Conservation (phyloP, 495 filamentous ascomycete species). For the Hyaloscypha finlandica region DNA sequence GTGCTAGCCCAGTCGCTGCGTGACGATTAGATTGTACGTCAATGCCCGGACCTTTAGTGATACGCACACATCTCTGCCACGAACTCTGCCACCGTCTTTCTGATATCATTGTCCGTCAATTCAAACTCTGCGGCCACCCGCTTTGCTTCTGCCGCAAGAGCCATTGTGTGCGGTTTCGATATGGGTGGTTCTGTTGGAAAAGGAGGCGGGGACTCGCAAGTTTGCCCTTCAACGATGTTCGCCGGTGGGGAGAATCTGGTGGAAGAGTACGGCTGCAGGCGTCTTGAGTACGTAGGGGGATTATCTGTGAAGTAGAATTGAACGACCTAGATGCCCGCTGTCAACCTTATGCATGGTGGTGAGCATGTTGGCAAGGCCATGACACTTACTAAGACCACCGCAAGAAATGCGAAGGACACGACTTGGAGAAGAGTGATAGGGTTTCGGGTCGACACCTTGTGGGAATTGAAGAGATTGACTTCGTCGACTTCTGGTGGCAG, state of each 20-base stretch:
- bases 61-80: constrained; percentile 76
- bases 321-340: constrained; percentile 20
- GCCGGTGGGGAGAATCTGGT: constrained; percentile 45
- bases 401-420: constrained; percentile 44
- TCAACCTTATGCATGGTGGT: constrained; percentile 1
- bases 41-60: not conserved
- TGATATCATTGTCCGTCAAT: constrained; percentile 75
- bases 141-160: constrained; percentile 72
- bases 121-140: constrained; percentile 84
- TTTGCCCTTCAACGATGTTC: constrained; percentile 36
- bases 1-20: constrained; percentile 75
- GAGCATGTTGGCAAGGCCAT: not conserved
- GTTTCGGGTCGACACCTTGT: constrained; percentile 30
- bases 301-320: constrained; percentile 29
- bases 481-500: constrained; percentile 14
- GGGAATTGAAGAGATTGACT: constrained; percentile 14
- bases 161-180: constrained; percentile 51
- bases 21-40: constrained; percentile 11
- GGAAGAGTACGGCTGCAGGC: constrained; percentile 13
- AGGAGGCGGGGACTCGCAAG: constrained; percentile 49
- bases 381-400: constrained; percentile 49
- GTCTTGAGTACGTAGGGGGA: constrained; percentile 15
- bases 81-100: constrained; percentile 80
- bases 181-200: constrained; percentile 49
- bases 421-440: constrained; percentile 37